These are phyloP conservation scores for Zancudomyces culisetae DNA, from an alignment of 371 early-diverging fungal species.

Conservation along the genomic window DNA sequence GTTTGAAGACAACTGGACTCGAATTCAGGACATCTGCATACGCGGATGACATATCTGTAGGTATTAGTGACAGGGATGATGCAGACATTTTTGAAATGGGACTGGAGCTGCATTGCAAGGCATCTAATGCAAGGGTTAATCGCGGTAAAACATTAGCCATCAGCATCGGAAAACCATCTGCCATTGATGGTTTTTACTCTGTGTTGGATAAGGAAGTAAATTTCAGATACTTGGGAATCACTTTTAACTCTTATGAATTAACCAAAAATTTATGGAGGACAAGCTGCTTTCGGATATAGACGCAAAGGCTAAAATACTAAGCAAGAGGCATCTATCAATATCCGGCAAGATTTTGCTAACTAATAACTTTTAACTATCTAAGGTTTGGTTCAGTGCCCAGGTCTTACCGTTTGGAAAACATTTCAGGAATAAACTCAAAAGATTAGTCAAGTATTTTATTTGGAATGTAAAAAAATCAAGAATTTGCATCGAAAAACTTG, in stretches of 20 bases:
- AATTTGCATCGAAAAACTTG: background rate
- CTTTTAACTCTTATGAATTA: background rate
- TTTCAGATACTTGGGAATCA: background rate
- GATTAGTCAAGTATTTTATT: background rate
- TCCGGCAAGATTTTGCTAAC: background rate
- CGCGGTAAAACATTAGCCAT: slow-evolving; percentile 5
- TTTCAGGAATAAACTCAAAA: background rate
- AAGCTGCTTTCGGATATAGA: background rate
- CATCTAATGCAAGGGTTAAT: slow-evolving; percentile 6
- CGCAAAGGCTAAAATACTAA: background rate
- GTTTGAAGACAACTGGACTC: no score
- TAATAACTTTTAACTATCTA: background rate
- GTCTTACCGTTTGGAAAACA: background rate
- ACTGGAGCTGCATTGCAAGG: background rate
- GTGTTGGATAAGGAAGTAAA: background rate
- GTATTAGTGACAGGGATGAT: background rate
- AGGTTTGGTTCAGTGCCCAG: slow-evolving; percentile 1
- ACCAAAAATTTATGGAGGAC: background rate
- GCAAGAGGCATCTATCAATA: background rate
- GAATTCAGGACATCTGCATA: slow-evolving; percentile 1
- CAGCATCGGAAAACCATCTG: slow-evolving; percentile 4
- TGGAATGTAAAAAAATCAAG: background rate
- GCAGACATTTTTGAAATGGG: background rate
- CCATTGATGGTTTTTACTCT: no score
- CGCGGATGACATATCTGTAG: slow-evolving; percentile 6